Evolutionary conservation across 2,329 filamentous ascomycete genomes (phyloP).

Genomic region (Fusarium agapanthi): DNA sequence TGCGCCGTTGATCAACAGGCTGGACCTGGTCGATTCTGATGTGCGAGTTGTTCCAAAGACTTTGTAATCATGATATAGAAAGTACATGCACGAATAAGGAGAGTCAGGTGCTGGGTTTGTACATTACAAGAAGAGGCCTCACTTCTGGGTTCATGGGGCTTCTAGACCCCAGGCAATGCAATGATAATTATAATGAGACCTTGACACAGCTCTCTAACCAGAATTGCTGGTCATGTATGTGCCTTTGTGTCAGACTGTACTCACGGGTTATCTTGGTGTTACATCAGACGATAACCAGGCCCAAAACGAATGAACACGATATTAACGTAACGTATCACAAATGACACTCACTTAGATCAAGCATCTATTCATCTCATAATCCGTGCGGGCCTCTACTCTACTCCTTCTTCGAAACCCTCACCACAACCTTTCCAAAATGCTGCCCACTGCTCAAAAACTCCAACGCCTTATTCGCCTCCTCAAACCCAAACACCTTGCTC

Average conservation of each 20-base stretch:
- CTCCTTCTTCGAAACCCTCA: slow-evolving; percentile 50
- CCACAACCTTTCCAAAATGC: slow-evolving; percentile 67
- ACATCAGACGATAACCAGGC: not conserved
- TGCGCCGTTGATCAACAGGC: slow-evolving; percentile 33
- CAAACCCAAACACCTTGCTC: slow-evolving; percentile 57
- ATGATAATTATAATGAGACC: not conserved
- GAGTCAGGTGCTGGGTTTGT: fast-evolving
- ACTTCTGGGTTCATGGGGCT: not conserved
- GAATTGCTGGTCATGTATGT: fast-evolving
- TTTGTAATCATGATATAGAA: slow-evolving; percentile 4
- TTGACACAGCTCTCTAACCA: not conserved
- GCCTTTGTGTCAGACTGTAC: fast-evolving
- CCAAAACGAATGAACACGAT: not conserved
- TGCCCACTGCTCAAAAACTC: slow-evolving; percentile 60
- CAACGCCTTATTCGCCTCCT: slow-evolving; percentile 58
- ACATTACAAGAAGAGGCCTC: not conserved
- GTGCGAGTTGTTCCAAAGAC: slow-evolving; percentile 29
- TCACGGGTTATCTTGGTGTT: no score
- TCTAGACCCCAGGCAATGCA: not conserved
- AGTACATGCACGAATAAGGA: no score
- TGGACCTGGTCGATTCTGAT: slow-evolving; percentile 35
- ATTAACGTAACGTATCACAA: not conserved
- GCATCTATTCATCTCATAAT: not conserved
- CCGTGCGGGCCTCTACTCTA: not conserved
- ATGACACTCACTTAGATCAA: not conserved